Evolutionary conservation across 306 rosid species (phyloP), one percentile per base, ranked within the genome.

Genomic region (Gastrolobium villosum): DNA sequence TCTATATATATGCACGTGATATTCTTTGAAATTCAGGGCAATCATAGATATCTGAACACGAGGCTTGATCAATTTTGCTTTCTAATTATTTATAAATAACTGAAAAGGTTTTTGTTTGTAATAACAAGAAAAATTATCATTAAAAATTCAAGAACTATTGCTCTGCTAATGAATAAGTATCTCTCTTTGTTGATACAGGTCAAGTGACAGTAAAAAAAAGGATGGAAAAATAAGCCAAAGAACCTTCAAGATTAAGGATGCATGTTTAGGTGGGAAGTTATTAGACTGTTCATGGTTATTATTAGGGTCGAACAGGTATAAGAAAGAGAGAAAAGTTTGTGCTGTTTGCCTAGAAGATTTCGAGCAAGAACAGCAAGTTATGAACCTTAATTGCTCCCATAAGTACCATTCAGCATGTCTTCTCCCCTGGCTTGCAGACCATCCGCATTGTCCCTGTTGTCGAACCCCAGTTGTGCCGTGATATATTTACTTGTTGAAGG

Each of bases 391-490:
- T 4, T 84, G 85, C 28, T 84, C 88, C 5, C 88, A 84, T 26
- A 81, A 81, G 82, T 84, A 80, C 39, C 88, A 84, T 41, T 76
- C 85, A 28, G 69, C 76, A 49, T 84, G 88, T 48, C 80, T 84
- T 81, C 76, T 80, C 1, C 88, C 83, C 0, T 84, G 88, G 88
- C 88, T 84, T 72, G 64, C 37, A 65, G 2, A 55, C 0, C 83
- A 84, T 66, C 83, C 83, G 10, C 85, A 84, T 50, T 84, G 85
- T 30, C 88, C 88, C 9, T 84, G 61, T 59, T 84, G 88, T 44
- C 14, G 85, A 66, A 65, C 85, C 35, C 65, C 79, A 1, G 57
- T 84, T 26, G 5, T 36, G 4, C 31, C 5, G 1, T 53, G 4
- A n/a, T 9, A 9, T 1, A 20, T 20, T 20, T 20, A 20, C 26